Evolutionary conservation across 148 eudicot genomes (phyloP), one percentile per base, ranked within the genome.

Genomic region (Amaranthus palmeri): DNA sequence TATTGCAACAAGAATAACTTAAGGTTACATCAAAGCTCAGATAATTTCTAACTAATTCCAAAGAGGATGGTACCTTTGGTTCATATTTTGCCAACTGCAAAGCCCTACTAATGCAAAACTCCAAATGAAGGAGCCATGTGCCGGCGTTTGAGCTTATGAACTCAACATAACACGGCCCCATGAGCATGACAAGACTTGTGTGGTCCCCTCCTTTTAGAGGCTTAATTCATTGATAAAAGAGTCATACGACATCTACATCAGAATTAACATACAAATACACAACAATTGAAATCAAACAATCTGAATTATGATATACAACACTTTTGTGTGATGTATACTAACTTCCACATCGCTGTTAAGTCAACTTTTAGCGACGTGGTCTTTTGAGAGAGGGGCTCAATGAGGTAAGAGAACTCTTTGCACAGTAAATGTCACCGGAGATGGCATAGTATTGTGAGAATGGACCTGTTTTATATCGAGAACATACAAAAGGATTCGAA

Each of bases 121-220:
- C 50, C 61, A 54, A 69, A 69, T 43, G 61, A 69, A 4, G 49
- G 46, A 49, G 49, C 61, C 52, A 43, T 55, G 72, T 69, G 72
- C 54, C 4, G 10, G 42, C 2, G 52, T 55, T 55, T 51, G 13
- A 17, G 55, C 44, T 13, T 51, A 67, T 8, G 42, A 41, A 10
- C 12, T 47, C 8, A 8, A 49, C 43, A 48, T 18, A 9, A 25
- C 36, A 50, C 15, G 54, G 13, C 12, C 43, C 43, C 64, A 60
- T 14, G 36, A 48, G 15, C 43, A n/a, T 51, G 44, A 63, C 45
- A 54, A 25, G 70, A 51, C 70, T 51, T 67, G 25, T 40, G 70
- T 49, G 55, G 70, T 58, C 50, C 12, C 67, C 48, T 44, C 50
- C 8, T 14, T 43, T 25, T 8, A 14, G 18, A 6, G 17, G 42